phyloP scores from a whole-genome alignment of 495 filamentous ascomycete genomes.

The Chaetomium tenue region DNA sequence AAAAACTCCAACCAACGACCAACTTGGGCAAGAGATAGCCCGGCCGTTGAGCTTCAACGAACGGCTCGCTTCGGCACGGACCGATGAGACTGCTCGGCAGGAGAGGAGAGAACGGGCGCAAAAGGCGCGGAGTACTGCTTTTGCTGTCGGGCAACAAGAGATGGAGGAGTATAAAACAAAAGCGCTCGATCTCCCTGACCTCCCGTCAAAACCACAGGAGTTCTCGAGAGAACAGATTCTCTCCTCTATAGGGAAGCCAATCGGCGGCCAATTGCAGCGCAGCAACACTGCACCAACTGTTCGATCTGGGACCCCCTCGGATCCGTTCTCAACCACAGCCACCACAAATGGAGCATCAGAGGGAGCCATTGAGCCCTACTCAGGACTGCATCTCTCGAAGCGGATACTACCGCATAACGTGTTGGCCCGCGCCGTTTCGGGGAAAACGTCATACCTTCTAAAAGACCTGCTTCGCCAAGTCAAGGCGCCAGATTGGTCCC shows the following conservation, averaged over 20 bases:
- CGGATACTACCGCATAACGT: conserved; percentile 81
- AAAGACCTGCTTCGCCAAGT: conserved; percentile 79
- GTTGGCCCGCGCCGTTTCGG: conserved; percentile 68
- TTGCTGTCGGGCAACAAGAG: conserved; percentile 64
- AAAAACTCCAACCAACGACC: conserved; percentile 35
- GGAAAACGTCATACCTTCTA: conserved; percentile 73
- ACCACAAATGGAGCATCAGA: conserved; percentile 24
- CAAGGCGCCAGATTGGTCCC: conserved; percentile 77
- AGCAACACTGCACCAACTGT: conserved; percentile 54
- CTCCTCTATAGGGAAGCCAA: conserved; percentile 37
- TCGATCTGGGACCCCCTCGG: conserved; percentile 25
- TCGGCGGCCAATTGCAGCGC: conserved; percentile 42
- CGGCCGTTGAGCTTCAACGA: conserved; percentile 79
- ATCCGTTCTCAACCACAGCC: conserved; percentile 15
- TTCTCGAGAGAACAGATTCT: conserved; percentile 67
- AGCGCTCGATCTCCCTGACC: conserved; percentile 54
- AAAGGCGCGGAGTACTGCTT: conserved; percentile 64
- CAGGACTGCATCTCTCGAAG: conserved; percentile 76
- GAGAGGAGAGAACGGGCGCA: conserved; percentile 55
- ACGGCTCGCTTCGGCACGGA: conserved; percentile 66
- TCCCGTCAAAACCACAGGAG: conserved; percentile 47
- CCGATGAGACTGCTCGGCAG: conserved; percentile 55
- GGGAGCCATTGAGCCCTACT: conserved; percentile 78
- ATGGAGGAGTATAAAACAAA: conserved; percentile 63
- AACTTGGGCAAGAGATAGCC: conserved; percentile 30